Conservation (phyloP, 2,329 filamentous ascomycete genomes). For the Diplocarpon rosae region DNA sequence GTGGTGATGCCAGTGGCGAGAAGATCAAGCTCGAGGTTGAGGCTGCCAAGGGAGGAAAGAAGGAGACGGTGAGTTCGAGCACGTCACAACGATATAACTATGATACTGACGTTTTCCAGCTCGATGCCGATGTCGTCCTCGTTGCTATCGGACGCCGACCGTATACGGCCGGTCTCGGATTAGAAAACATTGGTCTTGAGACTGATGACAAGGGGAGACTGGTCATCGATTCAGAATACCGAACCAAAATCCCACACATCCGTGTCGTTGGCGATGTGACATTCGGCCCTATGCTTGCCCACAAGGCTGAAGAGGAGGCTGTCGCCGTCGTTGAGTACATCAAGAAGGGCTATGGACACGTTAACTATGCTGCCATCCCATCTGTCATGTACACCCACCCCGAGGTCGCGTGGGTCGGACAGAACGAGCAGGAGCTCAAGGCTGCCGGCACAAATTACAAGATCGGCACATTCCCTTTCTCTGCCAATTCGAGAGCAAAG, state of each 20-base stretch:
- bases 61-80: conserved; percentile 58
- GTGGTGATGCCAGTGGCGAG: conserved; percentile 70
- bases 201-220: conserved; percentile 87
- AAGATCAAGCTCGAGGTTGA: conserved; percentile 76
- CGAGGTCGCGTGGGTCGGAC: conserved; percentile 96
- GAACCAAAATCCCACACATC: conserved; percentile 94
- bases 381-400: conserved; percentile 99
- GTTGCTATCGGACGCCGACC: conserved; percentile 94
- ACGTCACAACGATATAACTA: background rate
- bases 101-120: conserved; percentile 35
- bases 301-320: conserved; percentile 98
- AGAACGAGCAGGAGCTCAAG: conserved; percentile 95
- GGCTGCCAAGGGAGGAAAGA: conserved; percentile 91
- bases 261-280: conserved; percentile 93
- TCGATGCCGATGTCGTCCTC: conserved; percentile 90
- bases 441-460: conserved; percentile 82
- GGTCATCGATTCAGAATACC: conserved; percentile 97
- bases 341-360: conserved; percentile 93
- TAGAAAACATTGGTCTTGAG: conserved; percentile 90
- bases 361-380: conserved; percentile 97
- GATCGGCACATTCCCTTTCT: conserved; percentile 90
- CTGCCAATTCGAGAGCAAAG: conserved; percentile 96
- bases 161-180: conserved; percentile 81
- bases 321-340: conserved; percentile 95
- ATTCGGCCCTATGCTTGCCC: conserved; percentile 96